Evolutionary conservation across 2,329 filamentous ascomycete species (phyloP).

Genomic region (Alternaria novae-zelandiae): DNA sequence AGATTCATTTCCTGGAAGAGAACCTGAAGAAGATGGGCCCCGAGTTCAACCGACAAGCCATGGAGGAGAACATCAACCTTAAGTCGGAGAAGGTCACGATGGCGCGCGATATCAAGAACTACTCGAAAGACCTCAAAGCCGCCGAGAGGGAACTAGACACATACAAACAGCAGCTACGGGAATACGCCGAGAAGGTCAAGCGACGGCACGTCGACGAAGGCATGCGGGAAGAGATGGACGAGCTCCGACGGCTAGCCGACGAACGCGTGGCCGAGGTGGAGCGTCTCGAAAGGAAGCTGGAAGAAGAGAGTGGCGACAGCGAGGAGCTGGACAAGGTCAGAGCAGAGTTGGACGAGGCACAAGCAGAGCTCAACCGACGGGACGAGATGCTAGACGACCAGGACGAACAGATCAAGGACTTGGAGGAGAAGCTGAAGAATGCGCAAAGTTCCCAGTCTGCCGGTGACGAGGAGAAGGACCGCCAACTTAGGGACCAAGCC

Average conservation of each 20-base stretch:
- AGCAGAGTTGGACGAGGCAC: slow-evolving; percentile 42
- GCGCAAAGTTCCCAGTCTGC: slow-evolving; percentile 38
- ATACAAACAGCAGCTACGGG: slow-evolving; percentile 80
- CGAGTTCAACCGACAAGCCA: slow-evolving; percentile 84
- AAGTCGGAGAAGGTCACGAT: slow-evolving; percentile 92
- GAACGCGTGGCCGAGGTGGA: slow-evolving; percentile 49
- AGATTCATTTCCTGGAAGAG: slow-evolving; percentile 88
- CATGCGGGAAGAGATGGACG: slow-evolving; percentile 67
- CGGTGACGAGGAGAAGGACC: slow-evolving; percentile 41
- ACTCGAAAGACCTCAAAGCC: slow-evolving; percentile 80
- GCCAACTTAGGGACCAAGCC: slow-evolving; percentile 36
- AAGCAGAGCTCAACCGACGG: slow-evolving; percentile 42
- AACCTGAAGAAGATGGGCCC: slow-evolving; percentile 85
- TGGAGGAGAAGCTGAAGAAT: slow-evolving; percentile 40
- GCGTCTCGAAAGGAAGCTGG: slow-evolving; percentile 43
- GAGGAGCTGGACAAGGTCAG: slow-evolving; percentile 47
- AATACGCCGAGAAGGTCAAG: slow-evolving; percentile 82
- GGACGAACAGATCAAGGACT: slow-evolving; percentile 45
- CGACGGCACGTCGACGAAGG: slow-evolving; percentile 75
- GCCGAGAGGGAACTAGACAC: slow-evolving; percentile 87
- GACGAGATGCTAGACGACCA: slow-evolving; percentile 47
- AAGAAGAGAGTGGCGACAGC: slow-evolving; percentile 36
- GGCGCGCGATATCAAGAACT: slow-evolving; percentile 83
- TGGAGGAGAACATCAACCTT: slow-evolving; percentile 94
- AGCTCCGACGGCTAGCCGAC: slow-evolving; percentile 53